phyloP scores from a whole-genome alignment of 1,284 basidiomycete species.

The Waitea zeae region DNA sequence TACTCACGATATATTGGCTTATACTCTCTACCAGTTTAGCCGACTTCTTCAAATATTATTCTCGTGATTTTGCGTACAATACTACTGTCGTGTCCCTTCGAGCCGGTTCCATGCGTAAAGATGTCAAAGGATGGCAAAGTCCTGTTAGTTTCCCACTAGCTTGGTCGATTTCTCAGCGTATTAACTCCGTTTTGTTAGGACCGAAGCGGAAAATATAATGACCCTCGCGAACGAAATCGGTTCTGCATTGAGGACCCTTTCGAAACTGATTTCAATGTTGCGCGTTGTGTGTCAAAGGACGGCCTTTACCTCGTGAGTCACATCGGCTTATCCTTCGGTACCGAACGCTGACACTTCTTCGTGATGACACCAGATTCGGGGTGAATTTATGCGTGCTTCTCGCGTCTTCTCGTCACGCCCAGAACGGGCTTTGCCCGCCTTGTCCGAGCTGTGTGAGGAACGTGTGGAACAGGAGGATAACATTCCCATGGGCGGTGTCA shows the following conservation, averaged over 20 bases:
- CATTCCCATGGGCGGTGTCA: constrained; percentile 23
- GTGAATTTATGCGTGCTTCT: constrained; percentile 95
- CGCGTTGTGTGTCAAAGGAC: constrained; percentile 91
- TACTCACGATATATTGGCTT: constrained; percentile 1
- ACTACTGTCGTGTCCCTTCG: constrained; percentile 85
- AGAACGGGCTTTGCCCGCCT: constrained; percentile 63
- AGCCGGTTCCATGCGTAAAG: constrained; percentile 80
- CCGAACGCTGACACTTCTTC: constrained; percentile 1
- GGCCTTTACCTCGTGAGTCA: constrained; percentile 83
- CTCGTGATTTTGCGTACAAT: constrained; percentile 86
- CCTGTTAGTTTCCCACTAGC: constrained; percentile 38
- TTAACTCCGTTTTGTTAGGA: constrained; percentile 6
- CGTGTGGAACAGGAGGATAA: constrained; percentile 41
- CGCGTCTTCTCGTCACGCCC: constrained; percentile 67
- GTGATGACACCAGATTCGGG: constrained; percentile 59
- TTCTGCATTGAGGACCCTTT: constrained; percentile 98
- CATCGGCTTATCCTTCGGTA: too few relatives aligned
- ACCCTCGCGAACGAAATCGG: constrained; percentile 77
- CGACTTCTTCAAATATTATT: constrained; percentile 96
- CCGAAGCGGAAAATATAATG: constrained; percentile 33
- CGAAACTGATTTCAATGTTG: constrained; percentile 89
- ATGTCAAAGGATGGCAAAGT: constrained; percentile 84
- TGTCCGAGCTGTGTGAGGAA: constrained; percentile 75
- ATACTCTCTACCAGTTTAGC: constrained; percentile 45
- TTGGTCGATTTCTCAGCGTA: constrained; percentile 1